Evolutionary conservation across 176 grass and related monocot genomes (phyloP), one percentile per base, ranked within the genome.

Genomic region (Zizania latifolia): DNA sequence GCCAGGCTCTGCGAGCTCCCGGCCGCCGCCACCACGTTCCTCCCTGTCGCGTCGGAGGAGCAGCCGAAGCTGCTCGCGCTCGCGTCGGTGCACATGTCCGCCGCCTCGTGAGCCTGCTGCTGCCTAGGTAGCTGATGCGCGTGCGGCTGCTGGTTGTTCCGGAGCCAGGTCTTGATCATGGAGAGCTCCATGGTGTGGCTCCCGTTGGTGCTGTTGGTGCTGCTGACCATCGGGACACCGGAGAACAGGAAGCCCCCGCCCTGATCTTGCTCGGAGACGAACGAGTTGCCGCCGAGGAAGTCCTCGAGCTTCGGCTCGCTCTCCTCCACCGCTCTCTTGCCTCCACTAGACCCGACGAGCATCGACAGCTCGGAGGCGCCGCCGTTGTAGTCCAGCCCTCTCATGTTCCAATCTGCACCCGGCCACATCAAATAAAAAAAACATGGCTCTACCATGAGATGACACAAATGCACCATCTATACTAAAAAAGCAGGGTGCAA

Each of bases 351-450:
- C 27, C 95, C 95, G 21, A 99, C 95, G 14, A 99, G 86, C 89
- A 99, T 99, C 16, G 95, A 92, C 4, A 94, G 79, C 80, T 99
- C 95, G 0, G 95, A 98, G 10, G 88, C 82, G 3, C 86, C 87
- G 32, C 82, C 86, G 78, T 75, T 82, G 77, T 83, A 93, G 21
- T 93, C 87, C 61, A 93, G 61, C 7, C 86, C 71, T 50, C 90
- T 93, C 70, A 91, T 86, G 81, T 82, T 94, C 95, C 95, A 99
- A 73, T 99, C 95, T 99, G 45, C n/a, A n/a, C n/a, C n/a, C 65
- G 58, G 14, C 39, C 62, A 83, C 78, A 77, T 79, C 77, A 85
- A 85, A 81, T 85, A 87, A 22, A n/a, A 35, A 64, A 11, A 40
- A 1, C 46, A 50, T n/a, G 6, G 7, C 46, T n/a, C n/a, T n/a